Evolutionary conservation across 2,329 filamentous ascomycete species (phyloP).

Genomic region (Ophiostoma sp.): DNA sequence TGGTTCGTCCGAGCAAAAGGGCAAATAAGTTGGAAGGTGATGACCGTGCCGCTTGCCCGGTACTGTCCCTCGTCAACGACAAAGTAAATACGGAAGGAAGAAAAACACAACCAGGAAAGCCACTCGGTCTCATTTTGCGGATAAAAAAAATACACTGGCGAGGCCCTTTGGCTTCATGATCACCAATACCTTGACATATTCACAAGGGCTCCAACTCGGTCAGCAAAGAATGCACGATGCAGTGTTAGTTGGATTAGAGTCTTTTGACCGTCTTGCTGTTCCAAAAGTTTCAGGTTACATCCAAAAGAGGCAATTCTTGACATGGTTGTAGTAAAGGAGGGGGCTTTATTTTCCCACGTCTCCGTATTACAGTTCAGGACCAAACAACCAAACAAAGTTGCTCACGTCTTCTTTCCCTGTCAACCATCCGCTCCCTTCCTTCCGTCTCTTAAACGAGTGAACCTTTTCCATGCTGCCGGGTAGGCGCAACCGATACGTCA

Average conservation of each 20-base stretch:
- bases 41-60: background rate
- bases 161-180: background rate
- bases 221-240: background rate
- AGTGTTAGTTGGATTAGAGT: background rate
- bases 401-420: background rate
- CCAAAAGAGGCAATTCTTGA: background rate
- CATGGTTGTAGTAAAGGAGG: background rate
- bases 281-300: background rate
- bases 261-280: background rate
- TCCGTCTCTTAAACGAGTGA: background rate
- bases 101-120: background rate
- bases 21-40: background rate
- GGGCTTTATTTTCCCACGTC: background rate
- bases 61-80: background rate
- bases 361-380: background rate
- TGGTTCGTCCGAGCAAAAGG: background rate
- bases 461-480: background rate
- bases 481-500: background rate
- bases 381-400: background rate
- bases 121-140: background rate
- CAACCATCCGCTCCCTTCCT: background rate
- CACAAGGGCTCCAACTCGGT: slow-evolving; percentile 5
- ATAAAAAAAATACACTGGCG: background rate
- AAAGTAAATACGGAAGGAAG: background rate
- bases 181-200: background rate